A percentile compares a stretch with the other conserved stretches of the same genome.
These are phyloP conservation scores for Limnomonas spitsbergensis DNA, from an alignment of 139 green algal species.

Conservation along the genomic window DNA sequence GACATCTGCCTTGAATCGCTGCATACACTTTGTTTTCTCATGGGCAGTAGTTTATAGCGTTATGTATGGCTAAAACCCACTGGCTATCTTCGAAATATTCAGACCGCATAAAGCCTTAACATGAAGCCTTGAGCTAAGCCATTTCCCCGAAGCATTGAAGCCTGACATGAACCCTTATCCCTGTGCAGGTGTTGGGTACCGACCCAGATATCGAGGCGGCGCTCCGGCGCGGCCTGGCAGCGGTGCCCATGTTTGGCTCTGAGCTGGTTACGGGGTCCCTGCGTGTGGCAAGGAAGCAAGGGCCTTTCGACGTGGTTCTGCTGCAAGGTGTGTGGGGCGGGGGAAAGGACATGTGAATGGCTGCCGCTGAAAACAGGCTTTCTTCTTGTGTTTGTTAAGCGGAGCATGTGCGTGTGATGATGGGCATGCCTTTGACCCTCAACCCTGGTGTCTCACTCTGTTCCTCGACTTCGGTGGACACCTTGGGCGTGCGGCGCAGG, in stretches of 20 bases:
- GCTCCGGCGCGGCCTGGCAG: constrained; percentile 3
- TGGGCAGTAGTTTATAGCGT: no score
- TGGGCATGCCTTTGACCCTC: not conserved
- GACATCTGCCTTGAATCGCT: no score
- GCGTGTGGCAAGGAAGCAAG: not conserved
- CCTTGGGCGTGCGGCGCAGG: not conserved
- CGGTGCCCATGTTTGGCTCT: not conserved
- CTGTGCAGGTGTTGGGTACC: constrained; percentile 4
- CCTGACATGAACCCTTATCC: no score
- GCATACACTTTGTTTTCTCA: no score
- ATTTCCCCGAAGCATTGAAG: no score
- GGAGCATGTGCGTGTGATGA: not conserved
- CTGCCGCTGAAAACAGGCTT: not conserved
- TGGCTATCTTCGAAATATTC: no score
- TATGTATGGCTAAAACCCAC: no score
- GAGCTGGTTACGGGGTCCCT: not conserved
- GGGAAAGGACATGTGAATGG: no score
- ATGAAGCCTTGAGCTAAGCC: no score
- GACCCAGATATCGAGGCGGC: constrained; percentile 11
- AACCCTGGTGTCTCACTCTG: not conserved
- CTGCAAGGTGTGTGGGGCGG: not conserved
- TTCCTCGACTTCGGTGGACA: not conserved
- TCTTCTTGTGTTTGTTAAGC: not conserved
- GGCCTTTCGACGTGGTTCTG: not conserved
- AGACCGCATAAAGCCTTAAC: no score